Base-by-base conservation (phyloP, 768 basidiomycete species). In the Leccinum barrowsii region DNA sequence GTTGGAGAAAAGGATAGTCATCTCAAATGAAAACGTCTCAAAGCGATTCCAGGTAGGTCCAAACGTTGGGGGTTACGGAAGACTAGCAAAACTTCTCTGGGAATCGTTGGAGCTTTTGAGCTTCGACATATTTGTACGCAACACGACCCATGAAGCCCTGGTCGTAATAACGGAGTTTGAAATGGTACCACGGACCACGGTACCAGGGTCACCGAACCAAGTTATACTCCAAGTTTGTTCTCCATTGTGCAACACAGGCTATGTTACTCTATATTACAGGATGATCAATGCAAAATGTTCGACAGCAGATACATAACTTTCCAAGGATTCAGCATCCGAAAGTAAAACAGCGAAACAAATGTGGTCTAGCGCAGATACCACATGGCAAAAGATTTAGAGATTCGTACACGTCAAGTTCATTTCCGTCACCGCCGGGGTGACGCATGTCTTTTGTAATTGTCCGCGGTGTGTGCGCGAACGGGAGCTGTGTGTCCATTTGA, bases 1-100 rank as follows among this genome's bases (percentile, higher is more conserved):
- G 50, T 83, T 83, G 59, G 75, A 77, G 71, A 87, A 87, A 59
- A 82, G 78, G 46, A 86, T 75, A 30, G 85, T 86, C 85, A 87
- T 87, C 11, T 11, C 40, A 13, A 26, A 32, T 37, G 48, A 37
- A 44, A 50, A 44, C 3, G 59, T 47, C 35, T 55, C 42, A 32
- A 40, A 42, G 30, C 59, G 15, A 19, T 24, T 46, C 40, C 42
- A 34, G 56, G 46, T 46, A 10, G 35, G 56, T 56, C 37, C 46
- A 22, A 54, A 50, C 47, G 58, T 32, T 49, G 32, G 57, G 19
- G 51, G 50, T 32, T 40, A 57, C 59, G 61, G 52, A 55, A 48
- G 52, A 52, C 11, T 10, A 30, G 12, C 40, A 34, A 34, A 50
- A 48, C 40, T 37, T 58, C 44, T 19, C 64, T 64, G 67, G 58